Base-by-base conservation (phyloP, 768 basidiomycete species). In the Podaxis sp. region DNA sequence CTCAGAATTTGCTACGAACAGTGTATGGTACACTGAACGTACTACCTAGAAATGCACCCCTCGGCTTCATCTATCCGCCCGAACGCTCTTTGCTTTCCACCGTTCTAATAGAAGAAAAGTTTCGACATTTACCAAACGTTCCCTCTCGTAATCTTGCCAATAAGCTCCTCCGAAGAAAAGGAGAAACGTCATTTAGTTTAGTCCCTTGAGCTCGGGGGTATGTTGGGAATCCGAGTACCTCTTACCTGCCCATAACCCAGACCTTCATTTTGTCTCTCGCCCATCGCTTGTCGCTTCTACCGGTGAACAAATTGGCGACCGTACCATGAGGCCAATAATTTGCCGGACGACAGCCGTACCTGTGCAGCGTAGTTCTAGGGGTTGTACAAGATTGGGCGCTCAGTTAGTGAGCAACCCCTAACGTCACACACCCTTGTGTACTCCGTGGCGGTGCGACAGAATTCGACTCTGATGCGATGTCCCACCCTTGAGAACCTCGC, bases 21-120 rank as follows among this genome's bases (percentile, higher is more conserved):
- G 86, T 66, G 79, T 85, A 47, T 93, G 91, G 91, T 81, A 83
- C 68, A 88, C 89, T 49, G 83, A 89, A 71, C 79, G 79, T 67
- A 77, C 76, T 27, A 66, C 70, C 66, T 82, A 73, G 54, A 29
- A 56, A 36, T n/a, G 1, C 29, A 33, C 7, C 17, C 22, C 8
- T 22, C 17, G 11, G 12, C 17, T 29, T 55, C 53, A 15, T 61
- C n/a, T 54, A 47, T 54, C 43, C 38, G 40, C 50, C 29, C 43
- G n/a, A 22, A 6, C 25, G 15, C 22, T 19, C 52, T 11, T 25
- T 49, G 11, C 46, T 55, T 19, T 36, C 43, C 24, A 37, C 46
- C 40, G 12, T 55, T 27, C 53, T 37, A 49, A 50, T 46, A 52
- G 40, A 53, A 43, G 15, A 53, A 25, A n/a, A 53, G 7, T 54